A percentile compares a stretch with the other conserved stretches of the same genome.
Evolutionary conservation across 306 rosid species (phyloP).

Genomic region (Cucurbita moschata): DNA sequence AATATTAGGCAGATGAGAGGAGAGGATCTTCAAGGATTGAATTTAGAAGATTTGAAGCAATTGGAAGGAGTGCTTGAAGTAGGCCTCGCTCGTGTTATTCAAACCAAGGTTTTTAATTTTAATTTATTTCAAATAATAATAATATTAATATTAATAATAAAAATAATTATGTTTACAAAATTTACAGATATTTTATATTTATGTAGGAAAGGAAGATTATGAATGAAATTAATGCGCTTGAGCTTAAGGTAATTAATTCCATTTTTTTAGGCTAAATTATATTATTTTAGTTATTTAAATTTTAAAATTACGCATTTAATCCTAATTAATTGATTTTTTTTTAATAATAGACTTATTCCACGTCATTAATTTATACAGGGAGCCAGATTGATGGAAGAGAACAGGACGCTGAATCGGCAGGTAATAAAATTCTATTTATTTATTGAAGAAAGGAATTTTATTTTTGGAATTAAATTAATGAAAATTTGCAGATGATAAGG

Average conservation of each 20-base stretch:
- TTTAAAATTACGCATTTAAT: no score
- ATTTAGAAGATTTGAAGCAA: constrained; percentile 13
- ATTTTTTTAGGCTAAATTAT: no score
- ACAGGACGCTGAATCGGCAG: constrained; percentile 14
- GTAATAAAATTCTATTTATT: not conserved
- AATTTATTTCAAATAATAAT: not conserved
- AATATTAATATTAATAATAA: not conserved
- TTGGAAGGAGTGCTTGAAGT: constrained; percentile 20
- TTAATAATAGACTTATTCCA: no score
- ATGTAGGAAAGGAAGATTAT: constrained; percentile 15
- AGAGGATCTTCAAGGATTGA: constrained; percentile 22
- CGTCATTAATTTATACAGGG: constrained; percentile 5
- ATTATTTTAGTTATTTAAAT: no score
- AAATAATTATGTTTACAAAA: not conserved
- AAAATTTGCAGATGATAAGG: constrained; percentile 15
- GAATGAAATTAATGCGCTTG: constrained; percentile 17
- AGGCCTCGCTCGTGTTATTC: constrained; percentile 19
- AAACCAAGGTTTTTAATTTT: constrained; percentile 14
- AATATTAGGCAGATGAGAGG: constrained; percentile 23
- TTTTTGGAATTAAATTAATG: not conserved
- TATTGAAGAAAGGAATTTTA: not conserved
- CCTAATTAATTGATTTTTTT: no score
- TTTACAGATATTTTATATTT: not conserved
- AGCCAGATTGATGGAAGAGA: constrained; percentile 14
- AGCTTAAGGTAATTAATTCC: constrained; percentile 15